Percentiles rank a stretch among this genome's conserved stretches.
These are phyloP conservation scores for Exsudoporus floridanus DNA, from an alignment of 1,284 basidiomycete species.

Conservation along the genomic window DNA sequence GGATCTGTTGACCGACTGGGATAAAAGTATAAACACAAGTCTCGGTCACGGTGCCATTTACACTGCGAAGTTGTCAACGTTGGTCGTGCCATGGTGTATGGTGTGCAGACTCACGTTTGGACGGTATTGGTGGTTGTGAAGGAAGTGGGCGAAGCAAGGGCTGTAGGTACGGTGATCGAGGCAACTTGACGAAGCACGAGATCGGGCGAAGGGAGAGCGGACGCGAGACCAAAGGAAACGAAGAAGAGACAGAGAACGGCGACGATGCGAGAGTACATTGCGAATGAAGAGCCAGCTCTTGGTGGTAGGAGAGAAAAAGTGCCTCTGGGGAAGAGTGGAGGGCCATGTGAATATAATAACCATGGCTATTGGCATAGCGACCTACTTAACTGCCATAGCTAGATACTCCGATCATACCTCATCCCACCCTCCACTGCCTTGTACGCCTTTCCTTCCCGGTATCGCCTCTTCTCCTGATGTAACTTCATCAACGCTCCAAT, in stretches of 20 bases:
- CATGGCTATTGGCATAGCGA: conserved; percentile 22
- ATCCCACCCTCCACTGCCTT: conserved; percentile 70
- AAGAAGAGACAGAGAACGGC: conserved; percentile 20
- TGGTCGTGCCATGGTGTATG: neutral
- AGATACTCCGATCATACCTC: conserved; percentile 33
- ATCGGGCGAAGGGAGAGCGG: conserved; percentile 23
- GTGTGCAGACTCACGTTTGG: conserved; percentile 28
- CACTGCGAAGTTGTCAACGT: conserved; percentile 19
- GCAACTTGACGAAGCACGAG: conserved; percentile 24
- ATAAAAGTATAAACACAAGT: conserved; percentile 65
- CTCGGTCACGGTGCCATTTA: conserved; percentile 54
- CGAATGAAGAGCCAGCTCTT: conserved; percentile 36
- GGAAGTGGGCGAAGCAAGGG: conserved; percentile 30
- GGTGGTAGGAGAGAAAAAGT: neutral
- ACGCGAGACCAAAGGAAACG: conserved; percentile 18
- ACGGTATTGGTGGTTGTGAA: conserved; percentile 28
- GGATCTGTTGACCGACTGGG: conserved; percentile 54
- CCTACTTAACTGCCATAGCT: neutral
- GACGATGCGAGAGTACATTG: conserved; percentile 24
- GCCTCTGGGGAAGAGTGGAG: neutral
- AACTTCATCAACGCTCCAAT: conserved; percentile 51
- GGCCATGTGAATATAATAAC: conserved; percentile 3
- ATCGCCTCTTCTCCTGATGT: conserved; percentile 46
- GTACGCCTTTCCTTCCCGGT: conserved; percentile 65
- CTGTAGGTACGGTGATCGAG: conserved; percentile 20